phyloP scores from a whole-genome alignment of 1,284 basidiomycete genomes.

The Apiotrichum laibachii region DNA sequence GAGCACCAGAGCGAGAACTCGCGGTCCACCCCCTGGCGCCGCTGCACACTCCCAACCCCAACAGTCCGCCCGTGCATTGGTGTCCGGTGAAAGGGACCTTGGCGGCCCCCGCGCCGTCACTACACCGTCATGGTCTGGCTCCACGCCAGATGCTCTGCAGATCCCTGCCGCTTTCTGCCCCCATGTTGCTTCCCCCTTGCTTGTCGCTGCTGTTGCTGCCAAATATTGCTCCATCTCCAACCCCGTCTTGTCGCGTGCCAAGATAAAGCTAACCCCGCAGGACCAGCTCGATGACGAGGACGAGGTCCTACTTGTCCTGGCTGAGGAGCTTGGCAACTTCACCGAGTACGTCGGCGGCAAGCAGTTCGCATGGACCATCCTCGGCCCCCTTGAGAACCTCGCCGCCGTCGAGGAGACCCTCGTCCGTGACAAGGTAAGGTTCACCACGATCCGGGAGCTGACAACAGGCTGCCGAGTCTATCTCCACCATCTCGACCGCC shows the following conservation, averaged over 20 bases:
- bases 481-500: constrained; percentile 81
- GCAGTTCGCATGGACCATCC: constrained; percentile 80
- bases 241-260: too few relatives aligned
- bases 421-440: constrained; percentile 88
- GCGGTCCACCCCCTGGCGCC: not conserved
- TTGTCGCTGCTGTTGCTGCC: too few relatives aligned
- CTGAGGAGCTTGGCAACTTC: constrained; percentile 89
- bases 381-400: constrained; percentile 92
- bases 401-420: constrained; percentile 97
- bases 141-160: too few relatives aligned
- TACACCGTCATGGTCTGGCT: too few relatives aligned
- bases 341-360: constrained; percentile 94
- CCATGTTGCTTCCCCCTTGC: too few relatives aligned
- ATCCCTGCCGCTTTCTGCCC: too few relatives aligned
- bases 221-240: too few relatives aligned
- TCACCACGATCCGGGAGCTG: not conserved
- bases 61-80: too few relatives aligned
- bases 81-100: too few relatives aligned
- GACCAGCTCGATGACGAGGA: constrained; percentile 99
- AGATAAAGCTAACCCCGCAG: constrained; percentile 51
- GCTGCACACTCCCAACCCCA: not conserved
- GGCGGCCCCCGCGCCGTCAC: too few relatives aligned
- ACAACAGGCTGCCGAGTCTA: constrained; percentile 85
- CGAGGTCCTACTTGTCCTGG: constrained; percentile 92
- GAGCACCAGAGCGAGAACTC: too few relatives aligned